Evolutionary conservation across 805 yeast genomes (phyloP).

Genomic region (Metschnikowia santaceciliae): DNA sequence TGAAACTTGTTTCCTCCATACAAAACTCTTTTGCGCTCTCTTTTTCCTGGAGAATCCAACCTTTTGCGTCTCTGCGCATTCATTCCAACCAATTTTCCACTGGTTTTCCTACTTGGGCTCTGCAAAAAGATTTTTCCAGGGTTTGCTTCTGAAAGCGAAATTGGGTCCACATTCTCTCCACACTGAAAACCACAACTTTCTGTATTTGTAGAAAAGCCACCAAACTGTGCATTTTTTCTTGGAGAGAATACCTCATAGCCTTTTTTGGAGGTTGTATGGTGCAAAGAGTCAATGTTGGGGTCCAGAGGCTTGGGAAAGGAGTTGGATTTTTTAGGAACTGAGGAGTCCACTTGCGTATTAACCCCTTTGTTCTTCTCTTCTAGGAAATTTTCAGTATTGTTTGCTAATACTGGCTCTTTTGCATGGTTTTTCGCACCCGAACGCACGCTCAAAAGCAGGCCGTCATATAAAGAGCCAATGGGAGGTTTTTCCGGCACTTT

Average conservation of each 20-base stretch:
- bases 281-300: not conserved
- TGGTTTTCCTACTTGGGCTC: too few species aligned
- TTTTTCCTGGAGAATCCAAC: too few species aligned
- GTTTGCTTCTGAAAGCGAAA: too few species aligned
- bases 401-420: not conserved
- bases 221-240: not conserved
- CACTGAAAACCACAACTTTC: not conserved
- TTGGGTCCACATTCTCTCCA: not conserved
- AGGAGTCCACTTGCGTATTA: too few species aligned
- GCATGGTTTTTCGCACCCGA: not conserved
- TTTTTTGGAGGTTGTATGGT: not conserved
- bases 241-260: not conserved
- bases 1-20: too few species aligned
- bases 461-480: not conserved
- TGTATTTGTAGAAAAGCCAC: not conserved
- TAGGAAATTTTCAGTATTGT: not conserved
- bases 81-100: too few species aligned
- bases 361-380: too few species aligned
- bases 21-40: too few species aligned
- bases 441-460: not conserved
- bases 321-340: not conserved
- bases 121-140: too few species aligned
- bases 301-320: not conserved
- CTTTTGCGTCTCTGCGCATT: too few species aligned
- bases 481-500: not conserved